Evolutionary conservation across 1,284 basidiomycete species (phyloP), one percentile per base, ranked within the genome.

Genomic region (Microbotryum scabiosae): DNA sequence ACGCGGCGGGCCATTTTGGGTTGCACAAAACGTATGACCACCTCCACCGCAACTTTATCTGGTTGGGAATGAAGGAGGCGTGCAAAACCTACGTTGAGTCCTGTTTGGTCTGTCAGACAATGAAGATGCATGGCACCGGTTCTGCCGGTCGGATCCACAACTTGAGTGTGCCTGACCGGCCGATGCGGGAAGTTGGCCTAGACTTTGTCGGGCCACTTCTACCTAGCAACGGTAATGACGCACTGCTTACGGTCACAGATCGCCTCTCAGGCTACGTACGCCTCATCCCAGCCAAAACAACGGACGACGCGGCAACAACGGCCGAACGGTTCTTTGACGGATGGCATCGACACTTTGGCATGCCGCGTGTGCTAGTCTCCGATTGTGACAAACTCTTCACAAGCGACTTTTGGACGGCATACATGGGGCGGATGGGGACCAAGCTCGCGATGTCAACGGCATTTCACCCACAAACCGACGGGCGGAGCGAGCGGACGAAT

Each of bases 161-260:
- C 1, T 44, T 60, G 10, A 32, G 49, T 0, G 21, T 65, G 0
- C 65, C 60, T 4, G 10, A 43, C 0, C 18, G 32, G 0, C 52
- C 54, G 1, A 56, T 67, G 36, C 23, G 50, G 23, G 49, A 64
- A 12, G 47, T 67, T 16, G 56, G 51, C 8, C 28, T 61, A 1
- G 60, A 61, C 21, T 61, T 57, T 18, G 73, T 81, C 0, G 77
- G 78, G 2, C 77, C 76, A 0, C 62, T 81, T 0, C 78, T 76
- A 0, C 54, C 66, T 8, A 76, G 75, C 0, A 58, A 59, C 3
- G 63, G 68, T 0, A 79, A 72, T 61, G 75, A 81, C 63, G 71
- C 72, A 59, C 72, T 80, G 0, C 69, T 72, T 4, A 74, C 78
- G 0, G 60, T 79, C 0, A 76, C 79, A 1, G 73, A 76, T 65